Conservation (phyloP, 176 grass and related monocot genomes). For the Cenchrus americanus region DNA sequence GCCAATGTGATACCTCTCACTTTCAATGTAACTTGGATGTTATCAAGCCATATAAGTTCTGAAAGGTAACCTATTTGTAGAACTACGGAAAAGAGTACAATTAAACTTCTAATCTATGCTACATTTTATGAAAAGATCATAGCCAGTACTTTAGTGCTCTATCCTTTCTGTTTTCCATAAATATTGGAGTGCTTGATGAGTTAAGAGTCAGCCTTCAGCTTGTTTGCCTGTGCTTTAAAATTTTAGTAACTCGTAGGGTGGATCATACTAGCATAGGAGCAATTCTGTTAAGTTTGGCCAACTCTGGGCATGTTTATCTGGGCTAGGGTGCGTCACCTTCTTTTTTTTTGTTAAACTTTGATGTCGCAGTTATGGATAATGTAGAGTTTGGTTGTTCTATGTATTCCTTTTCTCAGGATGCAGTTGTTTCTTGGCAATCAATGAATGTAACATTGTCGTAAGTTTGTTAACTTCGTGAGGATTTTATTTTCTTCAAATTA, state of each 20-base stretch:
- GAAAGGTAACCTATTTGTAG: not conserved
- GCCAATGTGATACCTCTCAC: not conserved
- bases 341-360: not conserved
- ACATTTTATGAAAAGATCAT: not conserved
- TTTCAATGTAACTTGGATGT: not conserved
- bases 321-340: not conserved
- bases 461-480: not conserved
- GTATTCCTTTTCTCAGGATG: not conserved
- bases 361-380: not conserved
- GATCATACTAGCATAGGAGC: not conserved
- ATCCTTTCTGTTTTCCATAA: not conserved
- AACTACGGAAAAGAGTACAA: not conserved
- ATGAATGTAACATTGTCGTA: constrained; percentile 13
- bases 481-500: constrained; percentile 8
- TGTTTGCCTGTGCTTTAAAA: not conserved
- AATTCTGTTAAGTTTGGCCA: not conserved
- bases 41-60: constrained; percentile 7
- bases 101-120: not conserved
- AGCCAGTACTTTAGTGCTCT: not conserved
- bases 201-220: not conserved
- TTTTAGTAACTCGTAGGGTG: not conserved
- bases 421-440: not conserved
- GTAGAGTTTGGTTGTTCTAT: not conserved
- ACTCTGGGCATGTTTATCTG: not conserved
- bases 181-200: not conserved